phyloP scores from a whole-genome alignment of 768 basidiomycete species.

The Rhodotorula kratochvilovae region DNA sequence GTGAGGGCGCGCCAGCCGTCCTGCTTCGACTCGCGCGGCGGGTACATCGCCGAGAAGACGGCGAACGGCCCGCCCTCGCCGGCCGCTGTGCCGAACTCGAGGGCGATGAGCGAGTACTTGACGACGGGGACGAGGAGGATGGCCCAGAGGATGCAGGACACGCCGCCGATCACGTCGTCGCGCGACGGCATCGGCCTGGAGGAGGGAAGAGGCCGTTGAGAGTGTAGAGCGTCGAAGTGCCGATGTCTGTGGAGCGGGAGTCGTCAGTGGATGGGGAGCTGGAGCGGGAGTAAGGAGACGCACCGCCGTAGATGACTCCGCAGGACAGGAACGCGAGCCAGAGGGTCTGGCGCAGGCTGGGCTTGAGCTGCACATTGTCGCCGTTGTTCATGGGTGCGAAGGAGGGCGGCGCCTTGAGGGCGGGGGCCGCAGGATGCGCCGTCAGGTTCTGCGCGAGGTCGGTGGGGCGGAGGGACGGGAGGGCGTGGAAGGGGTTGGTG shows the following conservation, averaged over 20 bases:
- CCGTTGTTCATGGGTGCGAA: background rate
- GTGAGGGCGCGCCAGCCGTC: constrained; percentile 47
- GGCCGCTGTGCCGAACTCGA: constrained; percentile 53
- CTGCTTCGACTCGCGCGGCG: constrained; percentile 45
- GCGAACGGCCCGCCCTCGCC: constrained; percentile 59
- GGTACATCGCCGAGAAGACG: constrained; percentile 58
- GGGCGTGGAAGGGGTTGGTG: background rate
- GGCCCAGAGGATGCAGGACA: constrained; percentile 48
- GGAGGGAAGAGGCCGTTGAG: constrained; percentile 63
- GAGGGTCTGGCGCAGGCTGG: background rate
- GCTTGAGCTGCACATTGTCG: background rate
- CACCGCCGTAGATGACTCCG: constrained; percentile 24
- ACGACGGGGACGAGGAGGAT: background rate
- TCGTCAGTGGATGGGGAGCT: too few species aligned
- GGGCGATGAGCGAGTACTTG: constrained; percentile 56
- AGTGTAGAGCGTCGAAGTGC: constrained; percentile 63
- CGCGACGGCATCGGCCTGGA: constrained; percentile 53
- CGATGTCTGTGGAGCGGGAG: background rate
- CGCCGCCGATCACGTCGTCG: constrained; percentile 62
- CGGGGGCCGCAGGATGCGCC: too few species aligned
- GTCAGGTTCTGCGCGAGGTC: background rate
- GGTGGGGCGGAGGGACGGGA: background rate
- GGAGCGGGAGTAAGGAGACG: too few species aligned
- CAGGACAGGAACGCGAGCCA: background rate
- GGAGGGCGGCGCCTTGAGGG: too few species aligned